Percentiles rank a stretch among this genome's conserved stretches.
Conservation (phyloP, 192 early-diverging fungal species). For the Coemansia brasiliensis region DNA sequence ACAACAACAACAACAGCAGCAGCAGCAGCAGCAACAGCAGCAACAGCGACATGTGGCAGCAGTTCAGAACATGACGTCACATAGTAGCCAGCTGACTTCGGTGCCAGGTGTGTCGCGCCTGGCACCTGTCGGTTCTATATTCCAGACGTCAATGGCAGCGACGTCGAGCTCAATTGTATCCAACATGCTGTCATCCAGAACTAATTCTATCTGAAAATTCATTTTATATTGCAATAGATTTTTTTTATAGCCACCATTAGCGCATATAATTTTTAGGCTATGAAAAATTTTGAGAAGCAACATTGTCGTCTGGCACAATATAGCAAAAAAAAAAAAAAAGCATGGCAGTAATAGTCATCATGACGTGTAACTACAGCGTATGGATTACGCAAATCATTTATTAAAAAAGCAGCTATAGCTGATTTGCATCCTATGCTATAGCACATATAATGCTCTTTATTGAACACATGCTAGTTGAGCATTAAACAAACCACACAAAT, state of each 20-base stretch:
- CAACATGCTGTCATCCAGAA: conserved; percentile 43
- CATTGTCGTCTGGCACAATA: too few relatives aligned
- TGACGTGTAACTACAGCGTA: too few relatives aligned
- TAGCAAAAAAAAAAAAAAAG: too few relatives aligned
- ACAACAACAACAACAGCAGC: background rate
- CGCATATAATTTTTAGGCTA: too few relatives aligned
- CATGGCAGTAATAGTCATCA: too few relatives aligned
- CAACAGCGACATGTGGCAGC: conserved; percentile 1
- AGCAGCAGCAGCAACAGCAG: conserved; percentile 11
- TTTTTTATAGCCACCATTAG: background rate
- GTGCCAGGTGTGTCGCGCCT: conserved; percentile 19
- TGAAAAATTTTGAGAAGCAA: too few relatives aligned
- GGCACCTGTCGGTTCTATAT: conserved; percentile 39
- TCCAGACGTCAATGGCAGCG: conserved; percentile 30
- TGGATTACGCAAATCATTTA: too few relatives aligned
- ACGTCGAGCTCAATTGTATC: conserved; percentile 37
- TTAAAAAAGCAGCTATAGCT: too few relatives aligned
- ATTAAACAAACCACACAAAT: too few relatives aligned
- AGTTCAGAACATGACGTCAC: background rate
- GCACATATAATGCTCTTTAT: too few relatives aligned
- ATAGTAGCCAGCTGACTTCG: conserved; percentile 17
- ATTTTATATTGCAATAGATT: conserved; percentile 3
- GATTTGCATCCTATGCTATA: too few relatives aligned
- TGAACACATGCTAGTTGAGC: too few relatives aligned
- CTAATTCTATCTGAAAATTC: conserved; percentile 36